Evolutionary conservation across 2,329 filamentous ascomycete species (phyloP).

Genomic region (Diaporthe nobilis): DNA sequence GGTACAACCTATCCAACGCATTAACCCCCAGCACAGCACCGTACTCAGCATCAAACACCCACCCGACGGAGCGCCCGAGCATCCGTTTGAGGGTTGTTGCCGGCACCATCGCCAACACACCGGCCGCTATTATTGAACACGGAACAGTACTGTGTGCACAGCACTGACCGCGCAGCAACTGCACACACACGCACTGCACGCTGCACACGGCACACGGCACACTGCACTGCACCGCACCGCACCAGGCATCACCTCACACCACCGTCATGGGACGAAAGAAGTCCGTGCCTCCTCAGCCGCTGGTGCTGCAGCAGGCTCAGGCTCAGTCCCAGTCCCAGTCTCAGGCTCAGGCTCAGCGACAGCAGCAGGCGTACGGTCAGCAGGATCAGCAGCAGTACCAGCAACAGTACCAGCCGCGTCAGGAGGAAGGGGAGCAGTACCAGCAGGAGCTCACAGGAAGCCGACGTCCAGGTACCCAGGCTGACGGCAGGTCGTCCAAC

Average conservation of each 20-base stretch:
- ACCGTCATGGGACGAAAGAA: conserved; percentile 41
- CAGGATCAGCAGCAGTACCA: conserved; percentile 20
- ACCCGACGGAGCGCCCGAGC: conserved; percentile 17
- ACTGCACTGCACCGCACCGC: neutral
- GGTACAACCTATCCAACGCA: conserved; percentile 24
- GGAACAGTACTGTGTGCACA: conserved; percentile 9
- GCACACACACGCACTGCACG: neutral
- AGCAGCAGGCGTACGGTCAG: conserved; percentile 9
- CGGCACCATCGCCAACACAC: conserved; percentile 32
- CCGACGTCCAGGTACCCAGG: conserved; percentile 12
- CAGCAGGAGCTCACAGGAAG: conserved; percentile 3
- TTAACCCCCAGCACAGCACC: conserved; percentile 24
- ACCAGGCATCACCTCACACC: conserved; percentile 23
- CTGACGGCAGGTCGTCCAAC: conserved; percentile 23
- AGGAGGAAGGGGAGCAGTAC: neutral
- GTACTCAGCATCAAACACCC: conserved; percentile 30
- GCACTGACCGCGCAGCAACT: neutral
- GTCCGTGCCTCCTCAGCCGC: conserved; percentile 39
- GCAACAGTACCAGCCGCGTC: neutral
- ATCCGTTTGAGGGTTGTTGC: conserved; percentile 29
- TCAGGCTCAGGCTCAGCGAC: conserved; percentile 3
- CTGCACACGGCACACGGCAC: neutral
- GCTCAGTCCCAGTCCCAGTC: conserved; percentile 22
- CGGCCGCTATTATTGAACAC: conserved; percentile 8
- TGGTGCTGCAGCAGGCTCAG: conserved; percentile 29